Evolutionary conservation across 148 eudicot genomes (phyloP), one percentile per base, ranked within the genome.

Genomic region (Rhododendron griersonianum): DNA sequence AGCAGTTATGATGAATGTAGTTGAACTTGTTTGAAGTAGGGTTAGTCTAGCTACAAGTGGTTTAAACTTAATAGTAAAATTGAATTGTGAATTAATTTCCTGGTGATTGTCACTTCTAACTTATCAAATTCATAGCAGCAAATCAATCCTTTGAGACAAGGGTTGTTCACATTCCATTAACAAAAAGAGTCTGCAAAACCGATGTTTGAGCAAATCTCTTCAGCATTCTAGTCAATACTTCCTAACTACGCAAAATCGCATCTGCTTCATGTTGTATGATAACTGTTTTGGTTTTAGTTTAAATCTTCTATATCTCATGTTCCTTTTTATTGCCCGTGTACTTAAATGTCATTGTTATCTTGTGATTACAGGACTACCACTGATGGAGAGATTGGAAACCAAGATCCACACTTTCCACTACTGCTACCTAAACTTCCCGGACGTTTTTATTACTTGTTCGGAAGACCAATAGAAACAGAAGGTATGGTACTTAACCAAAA

Each of bases 361-460:
- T 55, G 14, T 63, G 39, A 45, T 67, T 57, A 78, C 87, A 92
- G 97, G 87, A 69, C 73, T 37, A 91, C 88, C 9, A 61, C 37
- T 65, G 86, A 53, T 63, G 95, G 98, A 65, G 96, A 96, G 85
- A 94, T 94, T 47, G 83, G 89, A 77, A 94, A 93, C 83, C 96
- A 93, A 87, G 92, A 87, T 81, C 30, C 85, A 45, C 88, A 89
- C 86, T 78, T 93, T 37, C 99, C 98, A 16, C 83, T 91, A 78
- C 73, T 94, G 15, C 11, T 90, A 80, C 96, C 99, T 1, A 93
- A 95, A 89, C 55, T 91, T 86, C 96, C 99, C 4, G 99, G 99
- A 14, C 94, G 99, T 63, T 90, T 95, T 11, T 96, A 96, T 83
- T 93, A 84, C 88, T 83, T 87, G 33, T 95, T 96, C 57, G 98